phyloP scores from a whole-genome alignment of 2,329 filamentous ascomycete species.

The Fusarium sp. region DNA sequence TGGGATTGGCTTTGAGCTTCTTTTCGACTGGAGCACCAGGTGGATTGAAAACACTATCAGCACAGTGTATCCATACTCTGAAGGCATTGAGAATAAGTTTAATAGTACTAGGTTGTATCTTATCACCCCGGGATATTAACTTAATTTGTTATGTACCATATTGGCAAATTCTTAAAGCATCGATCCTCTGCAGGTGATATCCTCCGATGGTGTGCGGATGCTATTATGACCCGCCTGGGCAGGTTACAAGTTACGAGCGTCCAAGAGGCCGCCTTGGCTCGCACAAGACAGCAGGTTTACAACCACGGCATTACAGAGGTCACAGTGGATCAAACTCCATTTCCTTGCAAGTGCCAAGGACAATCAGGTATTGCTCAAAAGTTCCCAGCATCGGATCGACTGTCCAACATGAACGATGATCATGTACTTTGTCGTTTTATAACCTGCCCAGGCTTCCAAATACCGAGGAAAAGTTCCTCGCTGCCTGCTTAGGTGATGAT shows the following conservation, averaged over 20 bases:
- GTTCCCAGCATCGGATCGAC: constrained; percentile 7
- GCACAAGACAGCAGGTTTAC: constrained; percentile 18
- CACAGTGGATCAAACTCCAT: constrained; percentile 16
- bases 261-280: constrained; percentile 12
- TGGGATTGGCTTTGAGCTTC: constrained; percentile 3
- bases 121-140: neutral
- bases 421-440: constrained; percentile 29
- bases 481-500: neutral
- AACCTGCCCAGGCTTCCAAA: constrained; percentile 15
- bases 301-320: constrained; percentile 13
- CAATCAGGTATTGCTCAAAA: constrained; percentile 20
- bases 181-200: no score
- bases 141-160: no score
- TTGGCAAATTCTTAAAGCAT: no score
- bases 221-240: neutral
- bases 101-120: neutral
- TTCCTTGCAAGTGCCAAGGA: constrained; percentile 26
- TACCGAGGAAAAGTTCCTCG: constrained; percentile 12
- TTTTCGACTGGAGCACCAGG: constrained; percentile 9
- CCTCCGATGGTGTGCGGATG: no score
- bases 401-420: neutral
- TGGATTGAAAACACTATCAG: neutral
- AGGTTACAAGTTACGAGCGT: constrained; percentile 7
- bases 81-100: neutral
- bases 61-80: neutral